These are phyloP conservation scores for Blastobotrys capitulatus DNA, from an alignment of 1,139 yeast species.

Conservation along the genomic window DNA sequence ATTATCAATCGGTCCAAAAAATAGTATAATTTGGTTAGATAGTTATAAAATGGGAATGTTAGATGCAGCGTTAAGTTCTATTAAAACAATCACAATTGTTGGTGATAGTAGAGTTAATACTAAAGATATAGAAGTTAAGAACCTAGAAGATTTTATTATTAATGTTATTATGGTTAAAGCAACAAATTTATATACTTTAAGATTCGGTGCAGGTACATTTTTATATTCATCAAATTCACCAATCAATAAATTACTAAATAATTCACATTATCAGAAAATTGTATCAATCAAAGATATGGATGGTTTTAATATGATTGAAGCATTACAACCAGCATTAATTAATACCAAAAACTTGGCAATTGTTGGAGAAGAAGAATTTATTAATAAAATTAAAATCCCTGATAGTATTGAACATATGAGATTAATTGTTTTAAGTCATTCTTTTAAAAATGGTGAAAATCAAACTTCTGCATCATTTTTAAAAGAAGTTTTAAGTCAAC, in stretches of 20 bases:
- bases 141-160: too few relatives aligned
- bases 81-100: too few relatives aligned
- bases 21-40: too few relatives aligned
- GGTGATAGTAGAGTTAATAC: too few relatives aligned
- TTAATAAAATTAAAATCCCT: not conserved
- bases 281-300: not conserved
- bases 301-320: not conserved
- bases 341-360: not conserved
- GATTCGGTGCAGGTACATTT: not conserved
- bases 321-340: not conserved
- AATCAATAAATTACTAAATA: not conserved
- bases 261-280: not conserved
- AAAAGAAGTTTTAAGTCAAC: too few relatives aligned
- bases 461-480: too few relatives aligned
- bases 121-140: too few relatives aligned
- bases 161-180: too few relatives aligned
- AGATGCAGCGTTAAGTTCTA: too few relatives aligned
- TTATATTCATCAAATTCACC: not conserved
- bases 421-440: not conserved
- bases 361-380: not conserved
- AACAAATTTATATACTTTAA: too few relatives aligned
- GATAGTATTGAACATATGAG: not conserved
- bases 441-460: not conserved
- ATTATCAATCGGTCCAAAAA: too few relatives aligned
- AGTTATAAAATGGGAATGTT: too few relatives aligned